phyloP scores from a whole-genome alignment of 139 green algal species.

The Edaphochlamys debaryana region DNA sequence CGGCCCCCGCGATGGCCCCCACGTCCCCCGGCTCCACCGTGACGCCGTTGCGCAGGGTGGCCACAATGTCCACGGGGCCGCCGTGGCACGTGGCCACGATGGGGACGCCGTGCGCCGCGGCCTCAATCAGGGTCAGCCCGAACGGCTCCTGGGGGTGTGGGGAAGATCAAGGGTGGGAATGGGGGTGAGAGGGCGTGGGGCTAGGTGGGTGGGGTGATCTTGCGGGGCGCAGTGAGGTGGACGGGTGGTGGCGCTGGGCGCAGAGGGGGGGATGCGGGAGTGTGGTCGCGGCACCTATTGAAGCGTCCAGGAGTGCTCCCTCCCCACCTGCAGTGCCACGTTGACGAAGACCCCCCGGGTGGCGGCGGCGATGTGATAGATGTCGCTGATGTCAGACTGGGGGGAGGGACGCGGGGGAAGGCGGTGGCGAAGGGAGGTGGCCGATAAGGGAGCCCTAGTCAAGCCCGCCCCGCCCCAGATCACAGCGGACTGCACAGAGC shows the following conservation, averaged over 20 bases:
- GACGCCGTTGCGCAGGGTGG: constrained; percentile 85
- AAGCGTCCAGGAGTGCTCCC: too few species aligned
- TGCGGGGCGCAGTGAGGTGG: background rate
- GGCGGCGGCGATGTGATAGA: constrained; percentile 87
- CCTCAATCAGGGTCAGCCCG: constrained; percentile 95
- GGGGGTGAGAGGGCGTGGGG: background rate
- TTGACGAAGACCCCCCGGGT: constrained; percentile 90
- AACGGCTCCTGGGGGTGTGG: constrained; percentile 93
- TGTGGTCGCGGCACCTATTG: too few species aligned
- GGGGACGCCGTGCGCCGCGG: constrained; percentile 92
- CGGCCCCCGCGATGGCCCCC: constrained; percentile 71
- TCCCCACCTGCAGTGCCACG: constrained; percentile 65
- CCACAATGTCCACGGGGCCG: constrained; percentile 89
- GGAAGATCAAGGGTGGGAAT: too few species aligned
- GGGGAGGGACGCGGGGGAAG: background rate
- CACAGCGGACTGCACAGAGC: too few species aligned
- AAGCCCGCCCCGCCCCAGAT: too few species aligned
- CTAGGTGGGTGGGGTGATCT: background rate
- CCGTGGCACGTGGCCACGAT: constrained; percentile 95
- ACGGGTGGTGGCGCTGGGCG: background rate
- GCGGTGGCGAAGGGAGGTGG: too few species aligned
- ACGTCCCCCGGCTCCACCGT: constrained; percentile 90
- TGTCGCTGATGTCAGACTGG: constrained; percentile 89
- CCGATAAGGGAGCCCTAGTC: background rate
- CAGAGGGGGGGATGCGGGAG: too few species aligned